Base-by-base conservation (phyloP, 2,329 filamentous ascomycete species). In the Teratosphaeria epicoccoides region DNA sequence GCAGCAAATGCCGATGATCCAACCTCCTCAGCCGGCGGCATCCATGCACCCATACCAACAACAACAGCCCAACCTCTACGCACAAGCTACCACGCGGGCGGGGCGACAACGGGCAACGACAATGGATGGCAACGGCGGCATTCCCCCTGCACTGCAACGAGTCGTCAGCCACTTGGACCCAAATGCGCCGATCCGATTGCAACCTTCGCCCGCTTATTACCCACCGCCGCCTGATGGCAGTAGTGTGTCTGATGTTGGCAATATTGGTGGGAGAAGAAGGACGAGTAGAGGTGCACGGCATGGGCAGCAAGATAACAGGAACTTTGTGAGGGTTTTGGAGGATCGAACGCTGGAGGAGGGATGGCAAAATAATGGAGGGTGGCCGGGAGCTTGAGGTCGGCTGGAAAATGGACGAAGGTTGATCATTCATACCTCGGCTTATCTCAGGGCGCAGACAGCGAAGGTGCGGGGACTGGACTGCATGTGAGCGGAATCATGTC, bases 181-280 rank as follows among this genome's bases (percentile, higher is more conserved):
- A 1, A 97, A 83, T 61, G 87, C 90, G 54, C 93, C 93, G 0
- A 97, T 98, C 63, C 82, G 93, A 47, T 72, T 97, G 52, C 93
- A 98, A 66, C 93, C 93, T 2, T 96, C 89, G 61, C 93, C 93
- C 4, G 93, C 93, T 1, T 98, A 98, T 70, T 98, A 97, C 62
- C 93, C 93, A 10, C 93, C 93, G 20, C 87, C 91, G 1, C 83
- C 86, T 6, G 91, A 97, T 58, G 87, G 88, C 9, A 83, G 88
- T 61, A 78, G 81, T 7, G 80, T 87, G 55, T 78, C 83, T 47
- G 80, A 78, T 53, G 74, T 81, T 23, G 74, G 76, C n/a, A 81
- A 72, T 70, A 77, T 85, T 25, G 81, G 86, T 43, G 80, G 89
- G 63, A 80, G 90, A 66, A 85, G 87, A 44, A 91, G 88, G 25